A percentile compares a stretch with the other conserved stretches of the same genome.
Conservation (phyloP, 164 flowering plant species). For the Vitis labrusca region DNA sequence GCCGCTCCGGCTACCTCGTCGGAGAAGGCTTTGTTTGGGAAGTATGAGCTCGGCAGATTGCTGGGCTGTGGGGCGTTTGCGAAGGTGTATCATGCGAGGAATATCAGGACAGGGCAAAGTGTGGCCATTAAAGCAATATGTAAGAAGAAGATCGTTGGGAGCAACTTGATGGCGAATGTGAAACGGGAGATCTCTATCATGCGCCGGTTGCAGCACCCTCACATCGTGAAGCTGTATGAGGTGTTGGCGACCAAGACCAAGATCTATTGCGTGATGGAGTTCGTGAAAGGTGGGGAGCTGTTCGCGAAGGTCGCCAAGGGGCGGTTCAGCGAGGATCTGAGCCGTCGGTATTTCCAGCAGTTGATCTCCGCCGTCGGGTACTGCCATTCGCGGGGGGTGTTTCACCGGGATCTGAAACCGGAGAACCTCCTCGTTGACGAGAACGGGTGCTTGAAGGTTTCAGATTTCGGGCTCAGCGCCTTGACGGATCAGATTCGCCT, state of each 20-base stretch:
- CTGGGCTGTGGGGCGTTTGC: slow-evolving; percentile 76
- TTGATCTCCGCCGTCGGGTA: slow-evolving; percentile 60
- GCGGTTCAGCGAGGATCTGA: slow-evolving; percentile 49
- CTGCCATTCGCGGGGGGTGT: slow-evolving; percentile 64
- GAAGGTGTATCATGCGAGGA: slow-evolving; percentile 64
- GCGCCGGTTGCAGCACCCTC: slow-evolving; percentile 48
- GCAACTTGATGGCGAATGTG: slow-evolving; percentile 37
- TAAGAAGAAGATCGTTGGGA: slow-evolving; percentile 40
- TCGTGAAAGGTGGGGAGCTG: slow-evolving; percentile 66
- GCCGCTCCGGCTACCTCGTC: neutral
- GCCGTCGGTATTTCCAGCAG: slow-evolving; percentile 59
- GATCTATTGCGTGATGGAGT: slow-evolving; percentile 67
- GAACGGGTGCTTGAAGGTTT: slow-evolving; percentile 56
- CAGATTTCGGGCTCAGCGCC: slow-evolving; percentile 73
- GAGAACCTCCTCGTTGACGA: slow-evolving; percentile 68
- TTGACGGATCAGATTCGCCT: slow-evolving; percentile 44
- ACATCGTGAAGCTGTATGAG: slow-evolving; percentile 57
- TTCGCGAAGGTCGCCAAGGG: slow-evolving; percentile 60
- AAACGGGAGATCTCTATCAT: slow-evolving; percentile 61
- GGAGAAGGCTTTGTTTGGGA: slow-evolving; percentile 39
- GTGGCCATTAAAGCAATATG: slow-evolving; percentile 62
- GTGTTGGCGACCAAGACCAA: slow-evolving; percentile 62
- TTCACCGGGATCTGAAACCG: slow-evolving; percentile 71
- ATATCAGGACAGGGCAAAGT: slow-evolving; percentile 41
- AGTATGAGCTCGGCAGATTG: slow-evolving; percentile 57